Evolutionary conservation across 2,329 filamentous ascomycete genomes (phyloP).

Genomic region (Fusarium chuoi): DNA sequence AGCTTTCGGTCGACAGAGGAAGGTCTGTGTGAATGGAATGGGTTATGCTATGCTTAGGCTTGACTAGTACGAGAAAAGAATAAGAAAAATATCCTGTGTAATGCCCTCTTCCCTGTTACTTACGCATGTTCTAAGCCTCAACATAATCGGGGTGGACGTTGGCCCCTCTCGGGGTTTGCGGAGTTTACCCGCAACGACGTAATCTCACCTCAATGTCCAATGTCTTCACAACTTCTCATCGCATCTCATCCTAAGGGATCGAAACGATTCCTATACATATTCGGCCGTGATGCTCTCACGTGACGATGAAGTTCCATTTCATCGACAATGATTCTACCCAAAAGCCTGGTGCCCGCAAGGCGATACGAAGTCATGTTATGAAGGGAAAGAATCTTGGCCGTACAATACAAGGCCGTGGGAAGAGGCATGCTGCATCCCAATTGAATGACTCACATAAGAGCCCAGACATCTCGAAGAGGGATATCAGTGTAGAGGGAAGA

Average conservation of each 20-base stretch:
- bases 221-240: neutral
- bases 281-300: neutral
- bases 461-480: neutral
- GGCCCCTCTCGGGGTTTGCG: conserved; percentile 26
- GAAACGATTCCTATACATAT: neutral
- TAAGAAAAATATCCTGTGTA: neutral
- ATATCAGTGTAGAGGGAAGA: fast-evolving
- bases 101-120: neutral
- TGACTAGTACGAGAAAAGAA: neutral
- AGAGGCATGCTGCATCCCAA: conserved; percentile 20
- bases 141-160: neutral
- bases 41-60: neutral
- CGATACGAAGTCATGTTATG: conserved; percentile 40
- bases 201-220: conserved; percentile 9
- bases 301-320: conserved; percentile 36
- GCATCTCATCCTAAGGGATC: neutral
- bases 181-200: conserved; percentile 19
- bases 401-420: conserved; percentile 30
- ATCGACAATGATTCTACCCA: conserved; percentile 18
- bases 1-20: neutral
- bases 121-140: neutral
- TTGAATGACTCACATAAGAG: neutral
- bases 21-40: neutral
- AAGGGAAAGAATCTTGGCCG: conserved; percentile 38
- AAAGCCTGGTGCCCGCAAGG: conserved; percentile 13